These are phyloP conservation scores for Carex littledalei DNA, from an alignment of 176 grass and related monocot species.

Conservation along the genomic window DNA sequence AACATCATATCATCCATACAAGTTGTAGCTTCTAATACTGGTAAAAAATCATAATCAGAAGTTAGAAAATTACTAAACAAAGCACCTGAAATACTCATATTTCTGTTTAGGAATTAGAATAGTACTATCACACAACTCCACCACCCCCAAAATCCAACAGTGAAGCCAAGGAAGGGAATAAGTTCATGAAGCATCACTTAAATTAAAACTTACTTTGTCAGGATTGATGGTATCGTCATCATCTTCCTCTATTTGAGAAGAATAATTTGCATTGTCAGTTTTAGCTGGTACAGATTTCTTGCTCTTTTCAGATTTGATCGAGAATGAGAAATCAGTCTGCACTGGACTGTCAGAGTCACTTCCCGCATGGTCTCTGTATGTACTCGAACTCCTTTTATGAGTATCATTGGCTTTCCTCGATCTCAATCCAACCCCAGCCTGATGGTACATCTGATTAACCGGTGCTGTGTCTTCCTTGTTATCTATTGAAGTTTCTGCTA, in stretches of 20 bases:
- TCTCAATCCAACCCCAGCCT: constrained; percentile 52
- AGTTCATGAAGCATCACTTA: constrained; percentile 4
- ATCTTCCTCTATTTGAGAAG: constrained; percentile 47
- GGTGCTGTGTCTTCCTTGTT: constrained; percentile 27
- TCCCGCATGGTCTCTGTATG: constrained; percentile 46
- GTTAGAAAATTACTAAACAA: not conserved
- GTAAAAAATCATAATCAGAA: constrained; percentile 9
- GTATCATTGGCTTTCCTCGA: constrained; percentile 47
- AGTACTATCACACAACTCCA: not conserved
- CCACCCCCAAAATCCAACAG: not conserved
- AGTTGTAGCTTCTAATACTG: constrained; percentile 1
- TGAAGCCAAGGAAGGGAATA: not conserved
- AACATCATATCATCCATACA: not conserved
- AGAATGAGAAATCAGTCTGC: constrained; percentile 44
- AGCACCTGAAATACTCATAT: not conserved
- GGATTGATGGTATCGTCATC: constrained; percentile 39
- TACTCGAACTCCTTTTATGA: constrained; percentile 27
- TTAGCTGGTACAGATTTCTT: constrained; percentile 33
- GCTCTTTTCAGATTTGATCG: constrained; percentile 43
- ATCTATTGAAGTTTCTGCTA: constrained; percentile 25
- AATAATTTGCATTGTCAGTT: constrained; percentile 31
- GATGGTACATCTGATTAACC: constrained; percentile 25
- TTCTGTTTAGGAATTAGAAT: not conserved
- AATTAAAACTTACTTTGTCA: constrained; percentile 51
- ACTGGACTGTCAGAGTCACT: constrained; percentile 50